Evolutionary conservation across 2,329 filamentous ascomycete species (phyloP).

Genomic region (Grosmannia penicillata): DNA sequence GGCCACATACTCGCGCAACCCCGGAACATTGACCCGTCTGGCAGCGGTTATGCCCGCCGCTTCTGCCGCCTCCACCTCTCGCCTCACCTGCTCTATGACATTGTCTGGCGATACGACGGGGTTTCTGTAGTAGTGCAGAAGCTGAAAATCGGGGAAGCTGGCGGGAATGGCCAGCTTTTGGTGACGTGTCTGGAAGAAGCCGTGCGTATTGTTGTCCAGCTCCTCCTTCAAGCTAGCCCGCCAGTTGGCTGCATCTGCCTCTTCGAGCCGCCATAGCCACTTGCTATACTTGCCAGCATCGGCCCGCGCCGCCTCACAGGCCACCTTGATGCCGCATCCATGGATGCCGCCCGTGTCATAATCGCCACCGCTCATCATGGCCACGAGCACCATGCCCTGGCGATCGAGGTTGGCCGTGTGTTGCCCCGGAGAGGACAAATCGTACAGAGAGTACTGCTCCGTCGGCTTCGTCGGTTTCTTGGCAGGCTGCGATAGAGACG

Average conservation of each 20-base stretch:
- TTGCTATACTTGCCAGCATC: slow-evolving; percentile 81
- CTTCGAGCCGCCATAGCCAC: slow-evolving; percentile 52
- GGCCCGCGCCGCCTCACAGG: slow-evolving; percentile 77
- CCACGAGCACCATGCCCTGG: slow-evolving; percentile 85
- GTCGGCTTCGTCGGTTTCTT: slow-evolving; percentile 67
- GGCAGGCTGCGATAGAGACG: too few species aligned
- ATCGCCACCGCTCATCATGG: slow-evolving; percentile 89
- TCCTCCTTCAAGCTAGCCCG: slow-evolving; percentile 58
- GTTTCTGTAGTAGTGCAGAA: slow-evolving; percentile 76
- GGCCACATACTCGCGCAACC: slow-evolving; percentile 57
- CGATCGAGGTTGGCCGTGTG: slow-evolving; percentile 48
- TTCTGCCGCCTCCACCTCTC: slow-evolving; percentile 40
- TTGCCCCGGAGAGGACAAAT: slow-evolving; percentile 35
- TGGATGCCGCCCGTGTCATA: slow-evolving; percentile 81
- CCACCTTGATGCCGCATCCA: slow-evolving; percentile 74
- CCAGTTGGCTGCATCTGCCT: slow-evolving; percentile 50
- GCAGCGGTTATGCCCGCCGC: background rate
- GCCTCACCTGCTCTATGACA: slow-evolving; percentile 37
- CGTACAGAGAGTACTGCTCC: slow-evolving; percentile 77
- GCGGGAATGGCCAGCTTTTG: slow-evolving; percentile 62
- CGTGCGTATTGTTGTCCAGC: slow-evolving; percentile 68
- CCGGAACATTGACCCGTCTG: slow-evolving; percentile 43
- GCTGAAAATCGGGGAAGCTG: slow-evolving; percentile 63
- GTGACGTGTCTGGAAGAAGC: slow-evolving; percentile 64
- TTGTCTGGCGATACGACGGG: slow-evolving; percentile 59